A percentile compares a stretch with the other conserved stretches of the same genome.
Conservation (phyloP, 495 filamentous ascomycete genomes). For the Pyrenula massariospora region DNA sequence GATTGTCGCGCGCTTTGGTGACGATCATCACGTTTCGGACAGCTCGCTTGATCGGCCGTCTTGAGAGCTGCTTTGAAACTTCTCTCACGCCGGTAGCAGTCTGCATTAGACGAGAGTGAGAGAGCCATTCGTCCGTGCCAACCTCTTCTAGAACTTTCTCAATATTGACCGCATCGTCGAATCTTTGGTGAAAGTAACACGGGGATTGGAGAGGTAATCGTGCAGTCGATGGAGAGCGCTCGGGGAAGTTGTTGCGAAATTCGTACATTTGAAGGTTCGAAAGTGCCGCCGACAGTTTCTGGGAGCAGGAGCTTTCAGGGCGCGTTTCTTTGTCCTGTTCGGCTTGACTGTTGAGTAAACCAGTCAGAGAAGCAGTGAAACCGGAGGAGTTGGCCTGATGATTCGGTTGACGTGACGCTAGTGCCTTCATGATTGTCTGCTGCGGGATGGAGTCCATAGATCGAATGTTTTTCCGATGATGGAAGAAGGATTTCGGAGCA, state of each 20-base stretch:
- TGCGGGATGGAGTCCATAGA: conserved; percentile 65
- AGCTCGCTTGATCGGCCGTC: conserved; percentile 74
- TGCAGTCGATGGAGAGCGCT: conserved; percentile 47
- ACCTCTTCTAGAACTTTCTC: conserved; percentile 94
- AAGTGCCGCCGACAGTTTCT: conserved; percentile 54
- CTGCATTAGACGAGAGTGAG: conserved; percentile 83
- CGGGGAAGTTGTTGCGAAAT: conserved; percentile 12
- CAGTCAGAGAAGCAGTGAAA: conserved; percentile 36
- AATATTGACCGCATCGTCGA: conserved; percentile 91
- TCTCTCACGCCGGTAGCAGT: conserved; percentile 91
- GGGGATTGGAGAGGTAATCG: conserved; percentile 68
- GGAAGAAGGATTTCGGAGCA: conserved; percentile 26
- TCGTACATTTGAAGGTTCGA: conserved; percentile 42
- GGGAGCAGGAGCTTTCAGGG: conserved; percentile 36
- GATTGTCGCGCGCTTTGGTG: conserved; percentile 90
- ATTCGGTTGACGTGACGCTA: conserved; percentile 58
- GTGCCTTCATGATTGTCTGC: conserved; percentile 81
- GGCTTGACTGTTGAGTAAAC: conserved; percentile 22
- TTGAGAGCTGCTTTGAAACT: conserved; percentile 85
- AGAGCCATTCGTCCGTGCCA: conserved; percentile 73
- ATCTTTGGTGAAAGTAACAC: conserved; percentile 94
- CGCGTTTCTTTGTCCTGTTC: conserved; percentile 32
- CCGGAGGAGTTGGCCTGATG: conserved; percentile 36
- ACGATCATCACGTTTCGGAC: conserved; percentile 91
- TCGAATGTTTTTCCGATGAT: conserved; percentile 48